These are phyloP conservation scores for Lactifluus subvellereus DNA, from an alignment of 768 basidiomycete genomes.

Conservation along the genomic window DNA sequence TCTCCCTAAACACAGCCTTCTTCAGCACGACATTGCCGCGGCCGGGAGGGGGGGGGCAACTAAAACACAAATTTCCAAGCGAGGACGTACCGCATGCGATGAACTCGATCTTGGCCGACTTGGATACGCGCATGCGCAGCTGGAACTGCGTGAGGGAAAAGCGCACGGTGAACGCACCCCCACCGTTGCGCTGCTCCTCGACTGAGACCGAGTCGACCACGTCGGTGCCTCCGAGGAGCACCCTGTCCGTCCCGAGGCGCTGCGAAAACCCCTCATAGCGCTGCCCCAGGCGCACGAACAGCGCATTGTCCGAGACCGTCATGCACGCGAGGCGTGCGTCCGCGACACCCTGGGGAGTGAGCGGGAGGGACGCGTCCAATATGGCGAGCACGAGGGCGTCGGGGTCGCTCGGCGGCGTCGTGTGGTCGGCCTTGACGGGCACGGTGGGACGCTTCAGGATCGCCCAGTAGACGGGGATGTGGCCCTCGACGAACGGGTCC, in stretches of 20 bases:
- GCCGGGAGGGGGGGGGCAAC: no score
- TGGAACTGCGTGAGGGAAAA: conserved; percentile 56
- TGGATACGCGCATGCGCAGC: conserved; percentile 62
- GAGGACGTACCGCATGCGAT: conserved; percentile 46
- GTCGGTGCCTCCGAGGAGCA: conserved; percentile 31
- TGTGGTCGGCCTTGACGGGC: conserved; percentile 4
- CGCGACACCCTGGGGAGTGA: conserved; percentile 39
- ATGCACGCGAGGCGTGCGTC: conserved; percentile 68
- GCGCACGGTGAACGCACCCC: conserved; percentile 48
- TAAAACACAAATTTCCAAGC: not conserved
- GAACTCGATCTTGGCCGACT: conserved; percentile 53
- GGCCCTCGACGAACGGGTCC: conserved; percentile 55
- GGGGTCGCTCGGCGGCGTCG: conserved; percentile 6
- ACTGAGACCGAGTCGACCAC: conserved; percentile 47
- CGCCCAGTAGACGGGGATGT: conserved; percentile 69
- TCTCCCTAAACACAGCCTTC: conserved; percentile 2
- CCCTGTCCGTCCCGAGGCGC: conserved; percentile 47
- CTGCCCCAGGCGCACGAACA: conserved; percentile 53
- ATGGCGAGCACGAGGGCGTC: conserved; percentile 42
- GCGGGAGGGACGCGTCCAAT: conserved; percentile 46
- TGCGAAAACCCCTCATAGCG: conserved; percentile 43
- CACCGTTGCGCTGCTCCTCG: conserved; percentile 44
- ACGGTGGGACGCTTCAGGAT: conserved; percentile 48
- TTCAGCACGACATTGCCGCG: not conserved
- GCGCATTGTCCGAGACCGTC: conserved; percentile 50